Percentiles rank a stretch among this genome's conserved stretches.
These are phyloP conservation scores for Grammothele lineata DNA, from an alignment of 768 basidiomycete species.

Conservation along the genomic window DNA sequence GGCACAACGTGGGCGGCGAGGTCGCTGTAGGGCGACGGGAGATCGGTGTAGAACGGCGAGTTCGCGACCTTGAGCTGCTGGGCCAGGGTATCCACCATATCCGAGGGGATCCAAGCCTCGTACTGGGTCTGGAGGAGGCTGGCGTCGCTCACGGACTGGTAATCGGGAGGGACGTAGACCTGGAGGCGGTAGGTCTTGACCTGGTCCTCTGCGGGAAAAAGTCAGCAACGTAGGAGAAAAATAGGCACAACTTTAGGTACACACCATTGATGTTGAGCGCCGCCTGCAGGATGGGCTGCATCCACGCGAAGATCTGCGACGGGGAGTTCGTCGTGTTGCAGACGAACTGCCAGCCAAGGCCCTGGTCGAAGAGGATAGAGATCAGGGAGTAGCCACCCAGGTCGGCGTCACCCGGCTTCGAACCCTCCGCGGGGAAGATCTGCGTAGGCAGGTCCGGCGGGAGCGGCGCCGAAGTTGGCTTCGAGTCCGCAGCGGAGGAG, in stretches of 20 bases:
- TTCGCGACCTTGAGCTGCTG: constrained; percentile 55
- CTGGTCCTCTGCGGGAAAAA: constrained; percentile 24
- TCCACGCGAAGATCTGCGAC: constrained; percentile 74
- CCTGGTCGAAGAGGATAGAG: constrained; percentile 57
- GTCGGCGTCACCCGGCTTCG: constrained; percentile 21
- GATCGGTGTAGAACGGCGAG: constrained; percentile 62
- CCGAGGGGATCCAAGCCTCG: constrained; percentile 62
- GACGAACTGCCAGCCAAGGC: constrained; percentile 69
- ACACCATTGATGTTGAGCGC: constrained; percentile 42
- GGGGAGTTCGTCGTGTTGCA: constrained; percentile 50
- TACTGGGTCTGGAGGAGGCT: constrained; percentile 60
- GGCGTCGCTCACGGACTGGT: constrained; percentile 44
- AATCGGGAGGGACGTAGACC: constrained; percentile 62
- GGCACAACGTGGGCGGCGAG: constrained; percentile 71
- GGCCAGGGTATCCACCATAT: constrained; percentile 55
- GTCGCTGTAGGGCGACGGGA: constrained; percentile 36
- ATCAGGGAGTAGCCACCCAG: constrained; percentile 45
- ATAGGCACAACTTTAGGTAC: constrained; percentile 26
- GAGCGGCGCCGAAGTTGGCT: constrained; percentile 34
- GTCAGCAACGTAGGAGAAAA: constrained; percentile 22
- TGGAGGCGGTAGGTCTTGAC: constrained; percentile 56
- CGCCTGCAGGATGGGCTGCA: constrained; percentile 47
- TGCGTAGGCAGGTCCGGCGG: constrained; percentile 57
- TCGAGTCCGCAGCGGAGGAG: constrained; percentile 18
- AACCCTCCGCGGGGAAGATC: constrained; percentile 44